Evolutionary conservation across 2,329 filamentous ascomycete species (phyloP), one percentile per base, ranked within the genome.

Genomic region (Hymenoscyphus albidus): DNA sequence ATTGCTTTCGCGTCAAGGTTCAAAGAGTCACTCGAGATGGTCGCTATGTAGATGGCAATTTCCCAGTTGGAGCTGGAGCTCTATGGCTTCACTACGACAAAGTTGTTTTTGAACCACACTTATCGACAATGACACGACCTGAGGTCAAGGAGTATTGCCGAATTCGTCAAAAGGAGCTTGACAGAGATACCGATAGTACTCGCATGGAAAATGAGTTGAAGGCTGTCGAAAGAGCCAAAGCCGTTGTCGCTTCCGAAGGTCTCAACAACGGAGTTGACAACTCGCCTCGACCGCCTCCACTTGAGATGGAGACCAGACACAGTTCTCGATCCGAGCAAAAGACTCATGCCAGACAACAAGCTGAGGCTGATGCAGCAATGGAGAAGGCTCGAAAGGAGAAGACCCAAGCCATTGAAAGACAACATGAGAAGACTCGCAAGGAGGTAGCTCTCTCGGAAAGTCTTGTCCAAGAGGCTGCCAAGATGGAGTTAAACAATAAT

Each of bases 111-210:
- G 81, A 88, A 31, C 77, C 80, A 1, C 85, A 88, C 59, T 77
- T 89, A 0, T 74, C 77, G n/a, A 69, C 75, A 1, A 75, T 88
- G 0, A 80, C 75, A 3, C 77, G 85, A 10, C 77, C 79, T 1
- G 85, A 88, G 68, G 78, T 88, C 59, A 88, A 88, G 73, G 85
- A 88, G 70, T 88, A 88, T 68, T 84, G 83, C 60, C 84, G 85
- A 18, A 80, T 88, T 48, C 83, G 86, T 3, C 85, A 88, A 70
- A 79, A 76, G 57, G 85, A 88, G 68, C 75, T 87, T 0, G 84
- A 87, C 58, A 82, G 81, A 31, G 86, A 88, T 73, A 73, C 71
- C 0, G 73, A 78, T 0, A 79, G 80, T 0, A 79, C 86, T 1
- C 79, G 80, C 18, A 70, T 75, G 4, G 74, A 75, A 0, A 87